Evolutionary conservation across 768 basidiomycete species (phyloP).

Genomic region (Dendrothele bispora): DNA sequence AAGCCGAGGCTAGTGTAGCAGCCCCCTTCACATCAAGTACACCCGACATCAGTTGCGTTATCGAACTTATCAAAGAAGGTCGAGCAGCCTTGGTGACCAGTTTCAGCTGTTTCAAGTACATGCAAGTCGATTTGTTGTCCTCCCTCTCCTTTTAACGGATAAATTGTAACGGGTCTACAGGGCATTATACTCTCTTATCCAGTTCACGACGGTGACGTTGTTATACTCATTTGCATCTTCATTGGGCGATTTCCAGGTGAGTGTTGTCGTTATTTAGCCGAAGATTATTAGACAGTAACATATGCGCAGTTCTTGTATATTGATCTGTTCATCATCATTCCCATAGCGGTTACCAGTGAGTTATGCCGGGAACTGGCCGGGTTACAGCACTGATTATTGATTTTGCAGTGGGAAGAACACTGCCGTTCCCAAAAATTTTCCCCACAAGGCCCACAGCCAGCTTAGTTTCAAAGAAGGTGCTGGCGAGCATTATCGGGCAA

Average conservation of each 20-base stretch:
- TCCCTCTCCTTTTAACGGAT: conserved; percentile 9
- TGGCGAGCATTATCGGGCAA: conserved; percentile 92
- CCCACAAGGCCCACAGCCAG: conserved; percentile 93
- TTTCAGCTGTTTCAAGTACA: conserved; percentile 99
- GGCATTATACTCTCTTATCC: conserved; percentile 98
- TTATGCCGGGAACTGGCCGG: conserved; percentile 3
- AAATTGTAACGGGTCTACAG: conserved; percentile 37
- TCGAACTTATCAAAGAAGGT: conserved; percentile 97
- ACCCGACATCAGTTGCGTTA: conserved; percentile 93
- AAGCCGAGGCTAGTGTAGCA: conserved; percentile 97
- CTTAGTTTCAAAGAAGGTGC: conserved; percentile 92
- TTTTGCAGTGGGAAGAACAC: conserved; percentile 85
- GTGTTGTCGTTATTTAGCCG: conserved; percentile 17
- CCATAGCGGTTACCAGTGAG: conserved; percentile 94
- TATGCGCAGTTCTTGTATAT: conserved; percentile 85
- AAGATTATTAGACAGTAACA: conserved; percentile 13
- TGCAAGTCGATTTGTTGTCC: conserved; percentile 55
- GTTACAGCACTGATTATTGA: conserved; percentile 7
- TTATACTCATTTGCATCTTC: conserved; percentile 96
- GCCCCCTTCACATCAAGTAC: conserved; percentile 95
- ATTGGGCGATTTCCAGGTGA: conserved; percentile 92
- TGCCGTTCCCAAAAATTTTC: conserved; percentile 84
- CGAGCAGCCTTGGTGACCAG: conserved; percentile 95
- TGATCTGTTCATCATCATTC: conserved; percentile 97
- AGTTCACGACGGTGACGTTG: conserved; percentile 96